phyloP scores from a whole-genome alignment of 345 rosid species.

The Gossypium arboreum region DNA sequence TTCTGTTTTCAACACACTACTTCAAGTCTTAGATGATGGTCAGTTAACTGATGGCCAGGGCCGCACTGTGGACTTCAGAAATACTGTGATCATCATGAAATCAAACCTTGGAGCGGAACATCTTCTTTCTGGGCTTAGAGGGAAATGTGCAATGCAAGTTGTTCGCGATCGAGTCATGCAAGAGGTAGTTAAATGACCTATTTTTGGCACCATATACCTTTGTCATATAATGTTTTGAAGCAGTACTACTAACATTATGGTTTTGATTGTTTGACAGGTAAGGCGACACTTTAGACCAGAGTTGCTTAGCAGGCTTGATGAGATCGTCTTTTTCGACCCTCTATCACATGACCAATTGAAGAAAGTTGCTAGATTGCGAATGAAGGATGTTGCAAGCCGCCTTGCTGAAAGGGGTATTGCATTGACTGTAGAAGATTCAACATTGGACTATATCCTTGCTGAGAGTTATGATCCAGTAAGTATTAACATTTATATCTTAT shows the following conservation, averaged over 20 bases:
- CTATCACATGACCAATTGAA: constrained; percentile 81
- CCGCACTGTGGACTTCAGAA: constrained; percentile 78
- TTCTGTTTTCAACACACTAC: constrained; percentile 81
- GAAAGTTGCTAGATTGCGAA: constrained; percentile 72
- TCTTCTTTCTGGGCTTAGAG: constrained; percentile 61
- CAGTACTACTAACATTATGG: not conserved
- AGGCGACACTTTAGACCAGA: constrained; percentile 82
- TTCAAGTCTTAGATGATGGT: constrained; percentile 92
- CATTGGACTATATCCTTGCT: constrained; percentile 57
- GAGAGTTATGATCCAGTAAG: constrained; percentile 92
- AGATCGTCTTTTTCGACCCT: constrained; percentile 84
- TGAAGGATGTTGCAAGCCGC: constrained; percentile 78
- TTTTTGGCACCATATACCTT: not conserved
- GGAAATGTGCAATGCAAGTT: constrained; percentile 71
- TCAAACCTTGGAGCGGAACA: constrained; percentile 93
- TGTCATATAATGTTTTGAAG: not conserved
- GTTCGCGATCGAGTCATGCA: constrained; percentile 81
- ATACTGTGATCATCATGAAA: constrained; percentile 83
- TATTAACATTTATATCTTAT: not conserved
- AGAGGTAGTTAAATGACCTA: constrained; percentile 37
- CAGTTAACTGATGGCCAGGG: constrained; percentile 93
- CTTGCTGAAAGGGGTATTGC: constrained; percentile 90
- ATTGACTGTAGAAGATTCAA: constrained; percentile 74
- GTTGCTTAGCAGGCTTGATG: constrained; percentile 77
- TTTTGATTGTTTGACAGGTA: constrained; percentile 33